phyloP scores from a whole-genome alignment of 495 filamentous ascomycete species.

The Platismatia glauca region DNA sequence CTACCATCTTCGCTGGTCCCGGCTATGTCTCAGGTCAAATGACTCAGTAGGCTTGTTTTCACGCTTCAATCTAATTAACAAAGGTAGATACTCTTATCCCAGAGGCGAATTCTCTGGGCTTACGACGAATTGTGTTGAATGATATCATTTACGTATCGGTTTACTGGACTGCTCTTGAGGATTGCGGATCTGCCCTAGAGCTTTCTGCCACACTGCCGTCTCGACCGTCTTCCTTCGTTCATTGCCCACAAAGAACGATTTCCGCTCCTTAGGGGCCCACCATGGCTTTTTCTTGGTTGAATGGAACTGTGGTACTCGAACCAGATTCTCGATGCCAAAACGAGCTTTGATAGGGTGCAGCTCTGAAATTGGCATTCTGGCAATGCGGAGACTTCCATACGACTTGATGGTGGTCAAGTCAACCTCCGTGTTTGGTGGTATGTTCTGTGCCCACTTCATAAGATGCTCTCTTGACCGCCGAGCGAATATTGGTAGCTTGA shows the following conservation, averaged over 20 bases:
- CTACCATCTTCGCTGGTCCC: too few species aligned
- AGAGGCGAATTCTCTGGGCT: too few species aligned
- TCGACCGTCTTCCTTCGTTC: constrained; percentile 15
- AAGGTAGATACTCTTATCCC: background rate
- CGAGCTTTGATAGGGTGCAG: constrained; percentile 35
- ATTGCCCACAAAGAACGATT: constrained; percentile 19
- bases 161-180: background rate
- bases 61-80: background rate
- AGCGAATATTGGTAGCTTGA: constrained; percentile 60
- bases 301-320: constrained; percentile 23
- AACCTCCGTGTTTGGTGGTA: constrained; percentile 55
- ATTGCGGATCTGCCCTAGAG: constrained; percentile 14
- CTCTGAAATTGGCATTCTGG: constrained; percentile 40
- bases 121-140: background rate
- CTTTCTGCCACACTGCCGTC: constrained; percentile 18
- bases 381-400: constrained; percentile 46
- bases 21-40: background rate
- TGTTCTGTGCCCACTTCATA: constrained; percentile 50
- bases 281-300: constrained; percentile 23
- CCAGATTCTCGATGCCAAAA: constrained; percentile 46
- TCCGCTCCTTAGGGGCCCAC: constrained; percentile 22
- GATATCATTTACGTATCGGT: background rate
- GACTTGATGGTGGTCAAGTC: constrained; percentile 65
- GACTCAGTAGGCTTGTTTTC: background rate
- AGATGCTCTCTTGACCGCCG: constrained; percentile 58